phyloP scores from a whole-genome alignment of 164 flowering plant genomes.

The Euptelea pleiosperma region DNA sequence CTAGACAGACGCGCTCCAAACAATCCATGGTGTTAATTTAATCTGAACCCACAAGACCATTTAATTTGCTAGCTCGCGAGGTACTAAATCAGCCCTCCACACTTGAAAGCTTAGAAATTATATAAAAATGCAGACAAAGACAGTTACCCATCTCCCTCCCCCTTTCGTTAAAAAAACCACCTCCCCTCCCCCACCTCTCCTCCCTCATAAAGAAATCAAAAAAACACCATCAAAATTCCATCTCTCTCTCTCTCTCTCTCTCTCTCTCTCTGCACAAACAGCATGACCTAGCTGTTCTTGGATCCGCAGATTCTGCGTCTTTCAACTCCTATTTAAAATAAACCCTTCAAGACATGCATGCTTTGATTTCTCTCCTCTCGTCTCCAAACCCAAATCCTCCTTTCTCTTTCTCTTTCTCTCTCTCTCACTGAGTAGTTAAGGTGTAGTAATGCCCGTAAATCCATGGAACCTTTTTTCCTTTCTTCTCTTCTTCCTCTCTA shows the following conservation, averaged over 20 bases:
- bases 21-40: no score
- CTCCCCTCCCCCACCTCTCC: constrained; percentile 15
- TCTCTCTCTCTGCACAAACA: constrained; percentile 50
- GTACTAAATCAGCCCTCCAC: no score
- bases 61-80: no score
- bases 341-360: constrained; percentile 60
- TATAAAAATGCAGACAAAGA: constrained; percentile 25
- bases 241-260: no score
- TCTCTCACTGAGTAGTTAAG: constrained; percentile 8
- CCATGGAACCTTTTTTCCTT: constrained; percentile 31
- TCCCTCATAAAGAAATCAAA: constrained; percentile 43
- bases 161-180: constrained; percentile 20
- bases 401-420: no score
- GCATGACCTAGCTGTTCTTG: constrained; percentile 88
- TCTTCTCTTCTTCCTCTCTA: constrained; percentile 12
- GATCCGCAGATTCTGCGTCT: constrained; percentile 85
- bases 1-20: no score
- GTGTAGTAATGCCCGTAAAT: constrained; percentile 22
- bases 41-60: no score
- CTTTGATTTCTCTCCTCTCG: constrained; percentile 38
- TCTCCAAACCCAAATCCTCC: constrained; percentile 23
- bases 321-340: constrained; percentile 16
- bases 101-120: no score
- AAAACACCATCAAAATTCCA: constrained; percentile 45
- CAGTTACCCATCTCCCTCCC: constrained; percentile 24